These are phyloP conservation scores for Moniliophthora roreri DNA, from an alignment of 1,284 basidiomycete genomes.

Conservation along the genomic window DNA sequence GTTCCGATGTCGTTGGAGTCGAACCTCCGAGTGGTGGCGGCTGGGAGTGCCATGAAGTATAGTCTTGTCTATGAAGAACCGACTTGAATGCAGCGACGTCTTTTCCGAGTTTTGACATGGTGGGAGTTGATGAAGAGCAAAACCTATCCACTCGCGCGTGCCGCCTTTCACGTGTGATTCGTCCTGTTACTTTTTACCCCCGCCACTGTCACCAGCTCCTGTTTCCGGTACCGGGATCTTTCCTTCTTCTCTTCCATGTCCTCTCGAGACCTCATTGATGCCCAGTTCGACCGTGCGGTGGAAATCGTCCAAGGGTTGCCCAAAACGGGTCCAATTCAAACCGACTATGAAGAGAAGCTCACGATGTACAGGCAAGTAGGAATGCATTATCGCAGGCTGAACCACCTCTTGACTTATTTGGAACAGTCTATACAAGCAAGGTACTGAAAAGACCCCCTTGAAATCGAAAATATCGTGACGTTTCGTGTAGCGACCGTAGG, in stretches of 20 bases:
- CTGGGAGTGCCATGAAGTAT: constrained; percentile 71
- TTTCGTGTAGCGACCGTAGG: constrained; percentile 75
- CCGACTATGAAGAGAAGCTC: constrained; percentile 95
- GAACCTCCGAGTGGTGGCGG: constrained; percentile 34
- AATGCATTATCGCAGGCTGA: background rate
- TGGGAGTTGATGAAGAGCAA: background rate
- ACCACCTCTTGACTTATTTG: constrained; percentile 4
- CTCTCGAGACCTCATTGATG: constrained; percentile 64
- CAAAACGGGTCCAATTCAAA: constrained; percentile 94
- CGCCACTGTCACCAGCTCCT: too few relatives aligned
- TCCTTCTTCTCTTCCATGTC: constrained; percentile 47
- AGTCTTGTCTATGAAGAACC: constrained; percentile 61
- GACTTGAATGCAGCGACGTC: constrained; percentile 70
- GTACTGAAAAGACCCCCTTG: constrained; percentile 37
- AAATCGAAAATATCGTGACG: constrained; percentile 14
- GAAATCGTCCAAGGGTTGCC: constrained; percentile 92
- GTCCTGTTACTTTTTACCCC: too few relatives aligned
- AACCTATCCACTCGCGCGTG: too few relatives aligned
- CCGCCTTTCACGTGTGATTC: too few relatives aligned
- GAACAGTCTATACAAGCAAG: constrained; percentile 86
- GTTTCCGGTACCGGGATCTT: too few relatives aligned
- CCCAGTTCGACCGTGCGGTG: constrained; percentile 91
- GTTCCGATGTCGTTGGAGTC: constrained; percentile 21
- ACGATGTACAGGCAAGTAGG: constrained; percentile 81
- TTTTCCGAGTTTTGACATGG: constrained; percentile 63